Base-by-base conservation (phyloP, 2,329 filamentous ascomycete genomes). In the Xylaria sp. region DNA sequence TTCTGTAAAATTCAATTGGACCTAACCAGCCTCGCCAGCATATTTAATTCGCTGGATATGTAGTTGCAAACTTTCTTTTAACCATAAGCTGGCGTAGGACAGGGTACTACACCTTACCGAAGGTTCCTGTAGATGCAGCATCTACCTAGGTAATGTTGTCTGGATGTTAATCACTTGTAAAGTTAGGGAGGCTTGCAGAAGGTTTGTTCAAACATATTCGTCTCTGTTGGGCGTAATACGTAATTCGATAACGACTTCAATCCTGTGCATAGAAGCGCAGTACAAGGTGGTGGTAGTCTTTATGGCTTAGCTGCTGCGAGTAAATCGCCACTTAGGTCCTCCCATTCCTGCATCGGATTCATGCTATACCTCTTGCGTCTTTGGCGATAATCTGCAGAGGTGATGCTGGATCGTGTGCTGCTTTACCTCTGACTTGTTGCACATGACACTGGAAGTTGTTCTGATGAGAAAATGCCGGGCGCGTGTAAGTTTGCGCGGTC, bases 281-380 rank as follows among this genome's bases (percentile, higher is more conserved):
- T 10, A 31, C n/a, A 15, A 46, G 31, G 34, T 31, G 3, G 13
- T 41, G 31, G 18, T 1, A 3, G 12, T 18, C 23, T 13, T 10
- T 18, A 48, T 39, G 2, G 10, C 46, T 57, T 63, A 46, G 57
- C 65, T 67, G 25, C 25, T 58, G 23, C 34, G 54, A 63, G 31
- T n/a, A 31, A 51, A 51, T 51, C 31, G 12, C 41, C 28, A 50
- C 50, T 51, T 5, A 8, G 1, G 52, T 20, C 12, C 20, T 48
- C n/a, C 4, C 10, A 7, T 39, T 18, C 39, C 44, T 25, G 12
- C 50, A 37, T 61, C 50, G 28, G 50, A 48, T 23, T 23, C 39
- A 23, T 37, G 46, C 34, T 2, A 3, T 52, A 18, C n/a, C 31
- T 28, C 23, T 25, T 18, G 39, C 56, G 9, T 50, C 51, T 62